A percentile compares a stretch with the other conserved stretches of the same genome.
Conservation (phyloP, 306 rosid species). For the Astragalus glycyphyllos region DNA sequence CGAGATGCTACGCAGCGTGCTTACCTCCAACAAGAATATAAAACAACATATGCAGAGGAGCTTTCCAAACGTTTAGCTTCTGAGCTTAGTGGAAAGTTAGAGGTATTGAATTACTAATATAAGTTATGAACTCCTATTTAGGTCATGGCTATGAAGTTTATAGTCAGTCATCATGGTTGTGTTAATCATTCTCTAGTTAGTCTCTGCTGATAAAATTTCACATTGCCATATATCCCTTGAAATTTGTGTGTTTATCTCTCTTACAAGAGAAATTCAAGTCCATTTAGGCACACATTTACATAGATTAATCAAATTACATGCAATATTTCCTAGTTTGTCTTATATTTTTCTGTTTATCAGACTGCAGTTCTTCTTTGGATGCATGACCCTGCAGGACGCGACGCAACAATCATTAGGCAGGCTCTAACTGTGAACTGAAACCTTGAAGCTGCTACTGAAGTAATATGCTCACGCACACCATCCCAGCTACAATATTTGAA, state of each 20-base stretch:
- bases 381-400: conserved; percentile 75
- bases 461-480: conserved; percentile 77
- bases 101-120: conserved; percentile 48
- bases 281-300: background rate
- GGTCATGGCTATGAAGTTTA: too few relatives aligned
- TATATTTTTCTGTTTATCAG: conserved; percentile 48
- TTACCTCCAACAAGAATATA: conserved; percentile 66
- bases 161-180: too few relatives aligned
- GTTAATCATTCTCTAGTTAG: too few relatives aligned
- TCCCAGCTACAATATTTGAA: conserved; percentile 71
- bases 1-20: conserved; percentile 68
- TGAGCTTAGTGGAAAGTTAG: conserved; percentile 68
- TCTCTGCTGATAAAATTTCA: too few relatives aligned
- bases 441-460: conserved; percentile 73
- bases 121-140: background rate
- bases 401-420: conserved; percentile 56
- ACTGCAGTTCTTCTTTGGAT: conserved; percentile 73
- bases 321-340: conserved; percentile 14
- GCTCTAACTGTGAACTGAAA: conserved; percentile 42
- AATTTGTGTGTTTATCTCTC: too few relatives aligned
- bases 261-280: too few relatives aligned
- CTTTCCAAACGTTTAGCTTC: conserved; percentile 62
- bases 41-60: conserved; percentile 57
- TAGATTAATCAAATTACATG: background rate
- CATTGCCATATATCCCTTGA: too few relatives aligned